Conservation (phyloP, 805 yeast species). For the Schizosaccharomyces octosporus region DNA sequence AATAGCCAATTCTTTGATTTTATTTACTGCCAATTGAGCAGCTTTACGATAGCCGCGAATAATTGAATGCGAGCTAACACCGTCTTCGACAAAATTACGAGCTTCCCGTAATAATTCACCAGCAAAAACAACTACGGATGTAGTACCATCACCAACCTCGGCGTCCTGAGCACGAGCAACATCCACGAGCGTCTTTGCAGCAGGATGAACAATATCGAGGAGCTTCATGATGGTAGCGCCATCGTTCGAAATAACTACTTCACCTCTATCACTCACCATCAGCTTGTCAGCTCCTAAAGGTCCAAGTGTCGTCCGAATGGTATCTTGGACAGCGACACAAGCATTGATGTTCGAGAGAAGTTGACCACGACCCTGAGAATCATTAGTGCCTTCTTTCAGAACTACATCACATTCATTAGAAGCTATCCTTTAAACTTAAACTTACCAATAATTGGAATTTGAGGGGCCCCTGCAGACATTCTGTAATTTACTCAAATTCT, state of each 20-base stretch:
- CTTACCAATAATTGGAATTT: constrained; percentile 1
- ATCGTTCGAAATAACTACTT: constrained; percentile 87
- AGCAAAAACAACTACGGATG: constrained; percentile 76
- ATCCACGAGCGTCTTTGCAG: constrained; percentile 86
- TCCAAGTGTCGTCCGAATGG: constrained; percentile 81
- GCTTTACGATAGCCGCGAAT: constrained; percentile 74
- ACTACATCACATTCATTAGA: constrained; percentile 12
- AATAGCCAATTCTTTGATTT: constrained; percentile 50
- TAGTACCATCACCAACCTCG: constrained; percentile 96
- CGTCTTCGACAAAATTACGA: constrained; percentile 80
- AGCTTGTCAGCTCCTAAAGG: constrained; percentile 79
- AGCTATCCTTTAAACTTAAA: background rate
- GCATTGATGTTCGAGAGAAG: constrained; percentile 88
- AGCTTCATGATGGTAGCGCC: constrained; percentile 81
- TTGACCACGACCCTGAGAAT: constrained; percentile 92
- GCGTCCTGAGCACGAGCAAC: constrained; percentile 92
- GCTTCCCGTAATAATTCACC: constrained; percentile 82
- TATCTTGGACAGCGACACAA: constrained; percentile 88
- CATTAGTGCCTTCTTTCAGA: constrained; percentile 89
- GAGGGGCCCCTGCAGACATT: constrained; percentile 1
- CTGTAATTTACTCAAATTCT: background rate
- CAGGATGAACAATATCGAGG: constrained; percentile 91
- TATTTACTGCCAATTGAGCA: constrained; percentile 45
- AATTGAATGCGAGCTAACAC: constrained; percentile 74
- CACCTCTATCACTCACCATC: constrained; percentile 59